A percentile compares a stretch with the other conserved stretches of the same genome.
These are phyloP conservation scores for Penicillium sp. DNA, from an alignment of 2,329 filamentous ascomycete species.

Conservation along the genomic window DNA sequence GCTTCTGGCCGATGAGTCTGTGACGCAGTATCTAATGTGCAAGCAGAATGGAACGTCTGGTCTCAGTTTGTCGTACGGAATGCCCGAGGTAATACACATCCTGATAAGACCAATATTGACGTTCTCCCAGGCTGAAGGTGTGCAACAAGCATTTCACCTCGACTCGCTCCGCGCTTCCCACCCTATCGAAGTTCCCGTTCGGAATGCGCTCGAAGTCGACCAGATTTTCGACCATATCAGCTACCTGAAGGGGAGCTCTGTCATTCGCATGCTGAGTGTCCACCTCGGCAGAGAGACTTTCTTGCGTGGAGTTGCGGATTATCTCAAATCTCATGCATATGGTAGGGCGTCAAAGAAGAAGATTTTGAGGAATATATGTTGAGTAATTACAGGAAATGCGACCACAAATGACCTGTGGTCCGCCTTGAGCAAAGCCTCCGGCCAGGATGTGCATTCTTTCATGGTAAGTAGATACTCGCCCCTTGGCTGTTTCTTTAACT, in stretches of 20 bases:
- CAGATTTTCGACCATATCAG: slow-evolving; percentile 97
- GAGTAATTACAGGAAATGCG: slow-evolving; percentile 52
- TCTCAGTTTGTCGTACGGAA: slow-evolving; percentile 76
- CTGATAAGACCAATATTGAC: slow-evolving; percentile 31
- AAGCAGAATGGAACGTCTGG: slow-evolving; percentile 86
- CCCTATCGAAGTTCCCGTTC: slow-evolving; percentile 89
- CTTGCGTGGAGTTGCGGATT: slow-evolving; percentile 78
- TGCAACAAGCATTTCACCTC: slow-evolving; percentile 82
- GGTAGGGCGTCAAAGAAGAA: slow-evolving; percentile 38
- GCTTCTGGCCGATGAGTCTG: background rate
- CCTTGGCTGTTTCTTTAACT: background rate
- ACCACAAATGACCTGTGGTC: slow-evolving; percentile 87
- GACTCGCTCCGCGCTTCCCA: slow-evolving; percentile 87
- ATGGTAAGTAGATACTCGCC: slow-evolving; percentile 50
- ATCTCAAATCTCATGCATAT: slow-evolving; percentile 80
- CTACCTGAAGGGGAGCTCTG: slow-evolving; percentile 91
- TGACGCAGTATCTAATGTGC: slow-evolving; percentile 15
- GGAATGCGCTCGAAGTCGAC: slow-evolving; percentile 87
- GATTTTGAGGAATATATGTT: background rate
- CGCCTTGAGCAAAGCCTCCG: slow-evolving; percentile 76
- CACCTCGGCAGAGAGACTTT: slow-evolving; percentile 83
- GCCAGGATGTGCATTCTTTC: slow-evolving; percentile 71
- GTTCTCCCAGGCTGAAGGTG: slow-evolving; percentile 63
- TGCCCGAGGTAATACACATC: slow-evolving; percentile 44
- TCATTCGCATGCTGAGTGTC: slow-evolving; percentile 89